Evolutionary conservation across 2,329 filamentous ascomycete genomes (phyloP), one percentile per base, ranked within the genome.

Genomic region (Bipolaris zeicola): DNA sequence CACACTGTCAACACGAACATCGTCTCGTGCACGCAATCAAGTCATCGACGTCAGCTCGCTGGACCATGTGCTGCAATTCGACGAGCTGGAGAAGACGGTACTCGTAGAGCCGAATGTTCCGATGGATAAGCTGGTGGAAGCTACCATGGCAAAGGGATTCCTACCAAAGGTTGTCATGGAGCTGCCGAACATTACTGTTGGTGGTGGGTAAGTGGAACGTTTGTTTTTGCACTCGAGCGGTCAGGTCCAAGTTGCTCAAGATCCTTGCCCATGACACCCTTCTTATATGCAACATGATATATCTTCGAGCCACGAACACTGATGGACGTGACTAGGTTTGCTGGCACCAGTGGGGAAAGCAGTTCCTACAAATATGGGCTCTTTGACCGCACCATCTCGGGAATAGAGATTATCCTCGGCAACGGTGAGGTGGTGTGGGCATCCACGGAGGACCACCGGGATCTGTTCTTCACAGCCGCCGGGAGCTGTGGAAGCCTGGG

Each of bases 151-250:
- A 4, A 68, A 84, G 46, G 83, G 83, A 0, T 76, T 90, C 0
- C 73, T 90, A 1, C 87, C 83, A 1, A 83, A 82, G 0, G 86
- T 90, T 0, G 86, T 90, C 3, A 89, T 89, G 84, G 88, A 90
- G 64, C 87, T 90, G 47, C 87, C 87, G 0, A 86, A 86, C 0
- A 90, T 90, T 60, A 90, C 88, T 0, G 84, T 83, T 0, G 88
- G 87, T 13, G 87, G 88, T 2, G 87, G 85, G 0, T 69, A 56
- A 62, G 66, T 66, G 39, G 6, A 16, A 16, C 34, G 14, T 18
- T 5, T 51, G 20, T 33, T 43, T 20, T 39, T 45, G 33, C 31
- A 41, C 14, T 31, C 24, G 16, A 33, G 34, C n/a, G 22, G 24
- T 31, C 11, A 28, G 5, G 20, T 31, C 1, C 13, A 34, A 13